A percentile compares a stretch with the other conserved stretches of the same genome.
These are phyloP conservation scores for Fusarium sp. DNA, from an alignment of 2,329 filamentous ascomycete species.

Conservation along the genomic window DNA sequence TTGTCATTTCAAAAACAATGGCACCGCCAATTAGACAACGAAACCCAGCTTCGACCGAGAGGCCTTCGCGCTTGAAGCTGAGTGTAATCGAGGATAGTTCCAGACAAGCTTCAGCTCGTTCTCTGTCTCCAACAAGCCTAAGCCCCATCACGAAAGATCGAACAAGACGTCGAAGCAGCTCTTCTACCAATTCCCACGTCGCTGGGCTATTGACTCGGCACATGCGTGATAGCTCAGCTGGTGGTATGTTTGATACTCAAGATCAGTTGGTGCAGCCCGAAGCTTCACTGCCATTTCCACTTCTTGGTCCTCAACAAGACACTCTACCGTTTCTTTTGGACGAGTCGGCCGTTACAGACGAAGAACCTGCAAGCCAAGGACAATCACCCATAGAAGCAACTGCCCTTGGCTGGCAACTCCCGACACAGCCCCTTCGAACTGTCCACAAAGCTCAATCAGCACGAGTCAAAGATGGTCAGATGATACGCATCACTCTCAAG, in stretches of 20 bases:
- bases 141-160: constrained; percentile 19
- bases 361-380: constrained; percentile 16
- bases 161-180: constrained; percentile 19
- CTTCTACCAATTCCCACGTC: constrained; percentile 4
- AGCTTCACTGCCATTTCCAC: constrained; percentile 6
- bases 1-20: constrained; percentile 2
- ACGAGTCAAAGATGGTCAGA: constrained; percentile 31
- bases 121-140: constrained; percentile 25
- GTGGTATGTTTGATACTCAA: neutral
- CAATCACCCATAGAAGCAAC: constrained; percentile 26
- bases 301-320: constrained; percentile 10
- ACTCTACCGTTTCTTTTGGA: constrained; percentile 12
- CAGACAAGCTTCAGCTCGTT: constrained; percentile 22
- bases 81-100: constrained; percentile 18
- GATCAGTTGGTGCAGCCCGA: constrained; percentile 4
- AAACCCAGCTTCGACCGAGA: constrained; percentile 16
- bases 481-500: constrained; percentile 32
- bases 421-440: constrained; percentile 13
- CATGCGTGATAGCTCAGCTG: neutral
- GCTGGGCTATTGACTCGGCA: neutral
- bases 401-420: constrained; percentile 7
- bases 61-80: constrained; percentile 14
- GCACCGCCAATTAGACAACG: constrained; percentile 20
- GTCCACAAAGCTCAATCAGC: constrained; percentile 12
- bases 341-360: constrained; percentile 17